Evolutionary conservation across 2,329 filamentous ascomycete species (phyloP), one percentile per base, ranked within the genome.

Genomic region (Canariomyces notabilis): DNA sequence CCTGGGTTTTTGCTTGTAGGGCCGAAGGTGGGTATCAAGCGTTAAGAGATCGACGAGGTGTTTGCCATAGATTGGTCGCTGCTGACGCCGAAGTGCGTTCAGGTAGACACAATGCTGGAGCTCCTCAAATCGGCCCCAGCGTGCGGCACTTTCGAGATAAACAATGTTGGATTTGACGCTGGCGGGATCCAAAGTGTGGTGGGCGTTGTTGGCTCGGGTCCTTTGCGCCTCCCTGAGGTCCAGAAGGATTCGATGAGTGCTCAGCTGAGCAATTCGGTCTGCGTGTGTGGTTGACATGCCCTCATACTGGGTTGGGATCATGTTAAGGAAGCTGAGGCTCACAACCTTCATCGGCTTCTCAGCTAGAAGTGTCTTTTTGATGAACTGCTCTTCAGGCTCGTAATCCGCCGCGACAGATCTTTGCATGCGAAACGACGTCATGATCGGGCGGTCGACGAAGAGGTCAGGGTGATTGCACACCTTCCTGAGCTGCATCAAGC

Each of bases 381-480:
- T 70, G 20, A 87, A 72, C 2, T 79, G 69, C 52, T 94, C 87
- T 23, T 84, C 86, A 42, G 79, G 72, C 56, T 85, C 82, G 59
- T 84, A 97, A 29, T 85, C 80, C 2, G 85, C 80, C 7, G 83
- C 73, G 2, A 89, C 82, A 2, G 90, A 94, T 53, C 76, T 85
- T 20, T 80, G 75, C 85, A 97, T 95, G 3, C 89, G 88, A 64
- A 96, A 95, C 1, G 93, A 97, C 0, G 91, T 98, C 68, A 95
- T 93, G 59, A 98, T 97, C 1, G 89, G 90, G 14, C 93, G 82
- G 49, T 95, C 95, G 57, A 97, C 87, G 59, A 98, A 98, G 7
- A 98, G 75, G 67, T 98, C 93, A 0, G 93, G 94, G 61, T 98
- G 93, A 57, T 98, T 98, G 75, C 93, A 98, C 42, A 98, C 94